phyloP scores from a whole-genome alignment of 371 early-diverging fungal genomes.

The Mucor lusitanicus region DNA sequence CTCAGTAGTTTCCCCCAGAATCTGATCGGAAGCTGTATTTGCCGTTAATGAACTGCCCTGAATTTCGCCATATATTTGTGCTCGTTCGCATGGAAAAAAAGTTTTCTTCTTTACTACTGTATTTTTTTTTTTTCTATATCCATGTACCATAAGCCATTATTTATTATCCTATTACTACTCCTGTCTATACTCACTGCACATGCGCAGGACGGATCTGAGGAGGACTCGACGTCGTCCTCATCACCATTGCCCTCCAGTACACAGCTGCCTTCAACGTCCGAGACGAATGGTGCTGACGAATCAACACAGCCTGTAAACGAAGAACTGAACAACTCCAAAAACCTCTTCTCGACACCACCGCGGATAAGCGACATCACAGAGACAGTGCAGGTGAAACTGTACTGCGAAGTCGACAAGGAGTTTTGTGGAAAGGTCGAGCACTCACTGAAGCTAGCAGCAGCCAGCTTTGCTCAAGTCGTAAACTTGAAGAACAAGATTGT shows the following conservation, averaged over 20 bases:
- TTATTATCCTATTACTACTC: not conserved
- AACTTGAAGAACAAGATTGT: constrained; percentile 23
- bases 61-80: not conserved
- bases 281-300: not conserved
- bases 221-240: not conserved
- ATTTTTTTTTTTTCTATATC: not conserved
- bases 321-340: constrained; percentile 13
- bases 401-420: constrained; percentile 17
- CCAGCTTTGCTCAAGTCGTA: constrained; percentile 23
- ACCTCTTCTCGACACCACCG: constrained; percentile 12
- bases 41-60: not conserved
- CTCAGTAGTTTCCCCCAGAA: not conserved
- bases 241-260: not conserved
- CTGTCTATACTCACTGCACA: not conserved
- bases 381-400: constrained; percentile 17
- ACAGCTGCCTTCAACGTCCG: not conserved
- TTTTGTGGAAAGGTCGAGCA: constrained; percentile 27
- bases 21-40: not conserved
- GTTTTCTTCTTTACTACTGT: not conserved
- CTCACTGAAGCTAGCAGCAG: constrained; percentile 20
- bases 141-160: not conserved
- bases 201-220: not conserved
- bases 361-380: constrained; percentile 8
- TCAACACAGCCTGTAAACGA: constrained; percentile 8
- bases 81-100: not conserved